A percentile compares a stretch with the other conserved stretches of the same genome.
Conservation (phyloP, 2,329 filamentous ascomycete genomes). For the Colletotrichum scovillei region DNA sequence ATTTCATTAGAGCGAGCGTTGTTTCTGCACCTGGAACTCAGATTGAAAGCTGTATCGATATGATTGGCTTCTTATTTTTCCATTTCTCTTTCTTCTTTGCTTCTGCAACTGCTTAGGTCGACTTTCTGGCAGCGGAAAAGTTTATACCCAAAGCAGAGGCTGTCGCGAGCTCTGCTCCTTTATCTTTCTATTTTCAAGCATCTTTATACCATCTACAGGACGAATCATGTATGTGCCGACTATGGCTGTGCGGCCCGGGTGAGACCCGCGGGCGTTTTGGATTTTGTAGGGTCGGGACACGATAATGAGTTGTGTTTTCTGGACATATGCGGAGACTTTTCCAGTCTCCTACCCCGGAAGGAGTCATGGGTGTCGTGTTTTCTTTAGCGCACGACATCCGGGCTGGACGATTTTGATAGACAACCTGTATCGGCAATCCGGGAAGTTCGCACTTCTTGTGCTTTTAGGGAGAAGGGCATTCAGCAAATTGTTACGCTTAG, state of each 20-base stretch:
- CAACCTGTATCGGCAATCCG: slow-evolving; percentile 29
- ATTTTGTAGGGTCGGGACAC: slow-evolving; percentile 15
- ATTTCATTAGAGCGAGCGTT: slow-evolving; percentile 32
- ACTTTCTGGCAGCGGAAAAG: slow-evolving; percentile 44
- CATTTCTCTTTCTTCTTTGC: slow-evolving; percentile 39
- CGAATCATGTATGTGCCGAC: slow-evolving; percentile 26
- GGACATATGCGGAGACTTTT: slow-evolving; percentile 27
- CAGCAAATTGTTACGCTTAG: slow-evolving; percentile 17
- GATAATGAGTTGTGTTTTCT: slow-evolving; percentile 24
- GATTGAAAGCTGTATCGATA: slow-evolving; percentile 35
- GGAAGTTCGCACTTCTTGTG: slow-evolving; percentile 35
- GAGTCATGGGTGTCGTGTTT: slow-evolving; percentile 9
- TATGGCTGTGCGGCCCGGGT: background rate
- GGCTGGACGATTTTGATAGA: slow-evolving; percentile 31
- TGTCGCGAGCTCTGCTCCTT: slow-evolving; percentile 1
- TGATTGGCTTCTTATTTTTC: slow-evolving; percentile 36
- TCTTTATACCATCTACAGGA: slow-evolving; percentile 37
- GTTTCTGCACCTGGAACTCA: slow-evolving; percentile 39
- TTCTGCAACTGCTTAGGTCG: slow-evolving; percentile 42
- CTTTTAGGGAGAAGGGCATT: slow-evolving; percentile 25
- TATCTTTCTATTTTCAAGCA: slow-evolving; percentile 14
- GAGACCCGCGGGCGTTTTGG: background rate
- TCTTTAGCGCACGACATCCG: slow-evolving; percentile 5
- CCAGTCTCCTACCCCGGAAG: slow-evolving; percentile 42
- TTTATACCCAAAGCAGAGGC: slow-evolving; percentile 50